Evolutionary conservation across 306 rosid genomes (phyloP), one percentile per base, ranked within the genome.

Genomic region (Begonia masoniana): DNA sequence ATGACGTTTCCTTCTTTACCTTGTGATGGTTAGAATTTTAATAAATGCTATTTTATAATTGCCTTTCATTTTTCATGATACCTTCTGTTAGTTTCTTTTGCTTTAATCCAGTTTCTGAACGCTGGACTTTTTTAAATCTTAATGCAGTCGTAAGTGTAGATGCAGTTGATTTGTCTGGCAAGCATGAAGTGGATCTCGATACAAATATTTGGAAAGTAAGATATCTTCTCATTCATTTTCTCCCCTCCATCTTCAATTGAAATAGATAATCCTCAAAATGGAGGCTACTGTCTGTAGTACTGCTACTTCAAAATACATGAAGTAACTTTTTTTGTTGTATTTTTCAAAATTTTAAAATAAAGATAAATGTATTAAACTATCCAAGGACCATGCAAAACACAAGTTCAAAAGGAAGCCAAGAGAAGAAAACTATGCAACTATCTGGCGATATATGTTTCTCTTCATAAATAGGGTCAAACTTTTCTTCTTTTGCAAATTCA

Each of bases 151-250:
- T 91, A 47, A 86, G 99, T 74, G 94, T 91, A 12, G 99, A 91
- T 55, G 94, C 96, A 19, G 79, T 91, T 61, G 99, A 91, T 65
- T 78, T 91, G 99, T 91, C 99, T 12, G 99, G 99, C 56, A 91
- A 83, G 78, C 99, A 91, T 58, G 99, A 86, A 76, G 99, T 91
- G 67, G 99, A 91, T 79, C 95, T 91, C 15, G 99, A 91, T 63
- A 91, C 99, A 15, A 91, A 71, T 62, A 91, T 91, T 36, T 91
- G 96, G 99, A 91, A 91, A 74, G 99, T 91, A 70, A 77, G 79
- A 52, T 35, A 39, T 13, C 62, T 53, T 56, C 17, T 43, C 6
- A 10, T 5, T 24, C 36, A 55, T 14, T 41, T 10, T 7, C 35
- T 35, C 50, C 49, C 60, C 12, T 47, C 47, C 26, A 26, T 15